These are phyloP conservation scores for Salix exigua DNA, from an alignment of 345 rosid genomes.

Conservation along the genomic window DNA sequence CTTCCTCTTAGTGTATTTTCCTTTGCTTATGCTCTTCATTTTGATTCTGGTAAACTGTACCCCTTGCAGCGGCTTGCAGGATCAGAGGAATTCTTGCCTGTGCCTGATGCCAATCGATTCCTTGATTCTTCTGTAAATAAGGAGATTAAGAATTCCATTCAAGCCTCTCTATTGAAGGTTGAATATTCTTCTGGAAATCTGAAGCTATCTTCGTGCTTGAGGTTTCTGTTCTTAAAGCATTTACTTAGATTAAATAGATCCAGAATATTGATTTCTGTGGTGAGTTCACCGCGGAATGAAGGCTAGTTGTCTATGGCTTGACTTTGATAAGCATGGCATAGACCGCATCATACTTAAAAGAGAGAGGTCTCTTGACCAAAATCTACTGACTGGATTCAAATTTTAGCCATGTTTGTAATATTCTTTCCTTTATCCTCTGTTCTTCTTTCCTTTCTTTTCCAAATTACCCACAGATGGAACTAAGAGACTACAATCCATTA, in stretches of 20 bases:
- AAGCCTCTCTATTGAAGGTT: constrained; percentile 55
- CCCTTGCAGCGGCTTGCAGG: constrained; percentile 74
- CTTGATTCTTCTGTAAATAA: constrained; percentile 41
- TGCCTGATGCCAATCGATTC: constrained; percentile 41
- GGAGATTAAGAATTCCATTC: constrained; percentile 59
- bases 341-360: background rate
- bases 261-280: too few relatives aligned
- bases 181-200: constrained; percentile 3
- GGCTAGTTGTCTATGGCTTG: background rate
- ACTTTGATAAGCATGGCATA: background rate
- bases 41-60: constrained; percentile 17
- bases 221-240: background rate
- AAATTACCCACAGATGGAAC: constrained; percentile 48
- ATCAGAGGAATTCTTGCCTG: constrained; percentile 68
- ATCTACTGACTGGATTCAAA: background rate
- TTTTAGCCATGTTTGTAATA: too few relatives aligned
- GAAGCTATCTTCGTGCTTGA: background rate
- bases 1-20: constrained; percentile 2
- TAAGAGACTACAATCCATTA: constrained; percentile 68
- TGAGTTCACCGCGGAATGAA: too few relatives aligned
- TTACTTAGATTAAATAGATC: background rate
- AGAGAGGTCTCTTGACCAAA: background rate
- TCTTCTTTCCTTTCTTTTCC: background rate
- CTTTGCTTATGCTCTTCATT: constrained; percentile 2
- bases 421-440: background rate